Percentiles rank a stretch among this genome's conserved stretches.
Evolutionary conservation across 139 green algal genomes (phyloP).

Genomic region (Nannochloris sp.): DNA sequence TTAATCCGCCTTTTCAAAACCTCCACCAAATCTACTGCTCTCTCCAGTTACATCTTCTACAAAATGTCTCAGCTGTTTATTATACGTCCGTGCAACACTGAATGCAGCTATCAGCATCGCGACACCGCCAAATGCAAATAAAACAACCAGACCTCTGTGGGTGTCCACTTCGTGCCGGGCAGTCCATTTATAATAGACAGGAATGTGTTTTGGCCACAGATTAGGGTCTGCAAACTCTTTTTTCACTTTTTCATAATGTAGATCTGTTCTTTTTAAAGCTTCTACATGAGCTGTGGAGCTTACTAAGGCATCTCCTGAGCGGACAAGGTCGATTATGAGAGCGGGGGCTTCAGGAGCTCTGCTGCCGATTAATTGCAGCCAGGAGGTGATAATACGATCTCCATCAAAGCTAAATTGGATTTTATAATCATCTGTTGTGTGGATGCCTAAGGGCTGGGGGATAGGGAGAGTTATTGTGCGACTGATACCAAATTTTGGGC

Average conservation of each 20-base stretch:
- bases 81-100: slow-evolving; percentile 12
- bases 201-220: slow-evolving; percentile 72
- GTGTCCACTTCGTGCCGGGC: slow-evolving; percentile 45
- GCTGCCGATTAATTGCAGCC: slow-evolving; percentile 52
- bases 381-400: slow-evolving; percentile 56
- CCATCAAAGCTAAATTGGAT: slow-evolving; percentile 30
- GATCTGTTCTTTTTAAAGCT: slow-evolving; percentile 32
- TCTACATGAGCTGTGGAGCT: background rate
- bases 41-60: slow-evolving; percentile 26
- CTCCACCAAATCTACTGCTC: background rate
- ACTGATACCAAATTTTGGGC: slow-evolving; percentile 34
- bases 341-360: slow-evolving; percentile 37
- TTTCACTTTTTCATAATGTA: slow-evolving; percentile 33
- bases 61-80: slow-evolving; percentile 20
- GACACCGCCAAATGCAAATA: slow-evolving; percentile 27
- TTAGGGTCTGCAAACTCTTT: slow-evolving; percentile 48
- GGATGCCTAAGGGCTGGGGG: slow-evolving; percentile 14
- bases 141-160: slow-evolving; percentile 41
- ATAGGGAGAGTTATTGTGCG: slow-evolving; percentile 25
- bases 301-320: slow-evolving; percentile 23
- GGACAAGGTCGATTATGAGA: slow-evolving; percentile 45
- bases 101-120: slow-evolving; percentile 13
- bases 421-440: slow-evolving; percentile 32
- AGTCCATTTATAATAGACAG: slow-evolving; percentile 45
- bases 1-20: background rate